Conservation (phyloP, 208 protist species). For the Trypanosoma melophagium region DNA sequence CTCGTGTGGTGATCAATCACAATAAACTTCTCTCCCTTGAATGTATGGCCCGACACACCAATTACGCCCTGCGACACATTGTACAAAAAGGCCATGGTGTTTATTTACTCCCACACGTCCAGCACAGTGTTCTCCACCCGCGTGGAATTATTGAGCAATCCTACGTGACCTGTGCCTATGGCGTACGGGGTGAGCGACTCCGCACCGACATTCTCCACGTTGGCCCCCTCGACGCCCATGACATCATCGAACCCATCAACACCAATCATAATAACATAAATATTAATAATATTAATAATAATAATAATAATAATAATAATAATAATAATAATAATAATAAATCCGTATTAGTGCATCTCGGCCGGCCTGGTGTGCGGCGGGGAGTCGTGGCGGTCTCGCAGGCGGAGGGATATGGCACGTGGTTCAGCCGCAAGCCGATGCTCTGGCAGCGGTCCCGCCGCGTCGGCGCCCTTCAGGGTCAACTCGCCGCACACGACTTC, state of each 20-base stretch:
- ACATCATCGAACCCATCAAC: constrained; percentile 58
- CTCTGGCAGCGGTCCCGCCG: constrained; percentile 85
- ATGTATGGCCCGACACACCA: constrained; percentile 73
- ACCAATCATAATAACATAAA: too few species aligned
- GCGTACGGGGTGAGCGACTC: constrained; percentile 73
- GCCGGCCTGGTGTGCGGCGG: constrained; percentile 35
- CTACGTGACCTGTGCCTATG: constrained; percentile 82
- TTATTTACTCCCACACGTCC: constrained; percentile 70
- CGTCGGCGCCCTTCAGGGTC: constrained; percentile 79
- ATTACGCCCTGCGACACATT: constrained; percentile 82
- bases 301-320: constrained; percentile 12
- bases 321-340: constrained; percentile 54
- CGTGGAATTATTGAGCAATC: constrained; percentile 78
- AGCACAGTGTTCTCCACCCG: constrained; percentile 80
- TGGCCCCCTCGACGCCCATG: constrained; percentile 68
- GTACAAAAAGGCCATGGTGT: constrained; percentile 88
- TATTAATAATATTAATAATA: neutral
- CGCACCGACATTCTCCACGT: constrained; percentile 81
- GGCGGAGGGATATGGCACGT: constrained; percentile 83
- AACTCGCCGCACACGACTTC: constrained; percentile 77
- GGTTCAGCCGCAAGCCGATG: constrained; percentile 89
- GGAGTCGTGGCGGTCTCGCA: constrained; percentile 80
- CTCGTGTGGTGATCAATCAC: constrained; percentile 67
- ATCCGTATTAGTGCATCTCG: too few species aligned
- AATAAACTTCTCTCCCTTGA: constrained; percentile 79